Conservation (phyloP, 345 rosid species). For the Euclidium syriacum region DNA sequence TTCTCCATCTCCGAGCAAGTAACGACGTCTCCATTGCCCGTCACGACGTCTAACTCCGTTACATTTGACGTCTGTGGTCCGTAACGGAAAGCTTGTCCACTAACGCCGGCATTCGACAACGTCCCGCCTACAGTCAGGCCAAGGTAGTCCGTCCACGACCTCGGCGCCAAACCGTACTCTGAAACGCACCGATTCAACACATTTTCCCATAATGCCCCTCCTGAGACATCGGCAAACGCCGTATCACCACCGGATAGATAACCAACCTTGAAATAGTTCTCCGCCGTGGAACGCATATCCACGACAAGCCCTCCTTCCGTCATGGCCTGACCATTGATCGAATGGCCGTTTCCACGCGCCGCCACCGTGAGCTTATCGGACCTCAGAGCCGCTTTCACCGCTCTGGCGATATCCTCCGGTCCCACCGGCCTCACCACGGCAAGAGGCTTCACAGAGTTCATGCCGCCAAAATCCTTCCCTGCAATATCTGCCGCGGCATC, state of each 20-base stretch:
- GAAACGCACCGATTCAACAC: conserved; percentile 62
- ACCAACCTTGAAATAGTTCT: conserved; percentile 36
- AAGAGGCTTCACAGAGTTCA: conserved; percentile 49
- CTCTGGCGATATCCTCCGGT: conserved; percentile 61
- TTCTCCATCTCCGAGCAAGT: conserved; percentile 56
- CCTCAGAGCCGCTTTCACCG: conserved; percentile 42
- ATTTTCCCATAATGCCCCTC: conserved; percentile 96
- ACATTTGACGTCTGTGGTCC: conserved; percentile 92
- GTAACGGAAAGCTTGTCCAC: conserved; percentile 90
- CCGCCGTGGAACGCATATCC: conserved; percentile 67
- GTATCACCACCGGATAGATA: conserved; percentile 9
- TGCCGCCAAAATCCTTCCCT: conserved; percentile 80
- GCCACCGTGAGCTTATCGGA: conserved; percentile 72
- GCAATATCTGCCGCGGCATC: conserved; percentile 30
- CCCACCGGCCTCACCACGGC: conserved; percentile 58
- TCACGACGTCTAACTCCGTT: conserved; percentile 79
- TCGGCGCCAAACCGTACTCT: conserved; percentile 52
- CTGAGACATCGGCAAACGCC: conserved; percentile 54
- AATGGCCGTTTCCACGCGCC: conserved; percentile 96
- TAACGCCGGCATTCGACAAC: conserved; percentile 88
- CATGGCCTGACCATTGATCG: conserved; percentile 98
- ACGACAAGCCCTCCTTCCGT: conserved; percentile 69
- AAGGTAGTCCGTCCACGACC: conserved; percentile 93
- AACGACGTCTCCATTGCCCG: conserved; percentile 62
- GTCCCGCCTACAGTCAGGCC: conserved; percentile 93